These are phyloP conservation scores for Acanthamoeba sp. DNA, from an alignment of 208 protist genomes.

Conservation along the genomic window DNA sequence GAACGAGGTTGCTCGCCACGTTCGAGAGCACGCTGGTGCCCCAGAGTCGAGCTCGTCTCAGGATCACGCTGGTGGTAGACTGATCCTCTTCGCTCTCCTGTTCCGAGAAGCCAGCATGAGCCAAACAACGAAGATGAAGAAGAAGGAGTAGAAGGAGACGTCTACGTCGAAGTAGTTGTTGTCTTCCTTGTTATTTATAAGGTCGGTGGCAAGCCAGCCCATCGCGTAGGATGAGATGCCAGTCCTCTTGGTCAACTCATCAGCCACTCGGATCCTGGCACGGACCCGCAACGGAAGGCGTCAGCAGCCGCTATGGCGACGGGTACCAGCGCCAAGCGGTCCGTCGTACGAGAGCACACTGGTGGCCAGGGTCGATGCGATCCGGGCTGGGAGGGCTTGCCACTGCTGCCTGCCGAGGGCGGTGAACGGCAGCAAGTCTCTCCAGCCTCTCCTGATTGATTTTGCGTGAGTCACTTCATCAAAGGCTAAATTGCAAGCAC, in stretches of 20 bases:
- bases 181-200: background rate
- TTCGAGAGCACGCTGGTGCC: background rate
- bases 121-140: too few species aligned
- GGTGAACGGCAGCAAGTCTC: background rate
- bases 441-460: slow-evolving; percentile 3
- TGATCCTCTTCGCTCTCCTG: background rate
- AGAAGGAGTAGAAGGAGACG: too few species aligned
- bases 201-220: too few species aligned
- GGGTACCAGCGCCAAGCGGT: background rate
- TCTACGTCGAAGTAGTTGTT: background rate
- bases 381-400: background rate
- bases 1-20: background rate
- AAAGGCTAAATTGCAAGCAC: too few species aligned
- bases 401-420: background rate
- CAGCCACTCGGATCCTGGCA: too few species aligned
- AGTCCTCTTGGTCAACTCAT: too few species aligned
- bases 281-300: too few species aligned
- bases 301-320: too few species aligned
- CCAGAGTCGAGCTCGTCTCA: background rate
- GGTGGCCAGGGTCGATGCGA: background rate
- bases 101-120: background rate
- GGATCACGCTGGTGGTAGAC: background rate
- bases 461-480: background rate
- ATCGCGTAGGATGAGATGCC: too few species aligned
- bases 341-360: background rate